Evolutionary conservation across 2,329 filamentous ascomycete genomes (phyloP).

Genomic region (Sclerotinia spermophila): DNA sequence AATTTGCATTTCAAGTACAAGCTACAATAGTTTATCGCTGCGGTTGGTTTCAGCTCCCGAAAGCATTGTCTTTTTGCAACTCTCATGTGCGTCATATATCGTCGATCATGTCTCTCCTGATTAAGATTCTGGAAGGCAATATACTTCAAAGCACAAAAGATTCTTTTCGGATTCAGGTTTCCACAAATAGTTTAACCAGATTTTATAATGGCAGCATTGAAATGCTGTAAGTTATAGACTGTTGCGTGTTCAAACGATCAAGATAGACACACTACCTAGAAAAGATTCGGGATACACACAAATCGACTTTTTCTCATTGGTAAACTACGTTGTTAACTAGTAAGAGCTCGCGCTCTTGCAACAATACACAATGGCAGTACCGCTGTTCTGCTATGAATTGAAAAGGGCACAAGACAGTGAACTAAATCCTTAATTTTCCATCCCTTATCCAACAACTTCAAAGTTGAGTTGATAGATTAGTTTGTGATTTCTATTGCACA

Average conservation of each 20-base stretch:
- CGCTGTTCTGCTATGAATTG: neutral
- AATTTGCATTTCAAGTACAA: neutral
- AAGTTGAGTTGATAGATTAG: accelerated
- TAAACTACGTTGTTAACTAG: neutral
- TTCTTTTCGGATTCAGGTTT: neutral
- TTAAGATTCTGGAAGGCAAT: too few relatives aligned
- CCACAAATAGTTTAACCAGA: neutral
- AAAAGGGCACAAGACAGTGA: neutral
- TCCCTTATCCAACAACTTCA: accelerated
- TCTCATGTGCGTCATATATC: too few relatives aligned
- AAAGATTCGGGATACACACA: too few relatives aligned
- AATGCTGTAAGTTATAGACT: neutral
- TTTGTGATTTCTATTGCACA: neutral
- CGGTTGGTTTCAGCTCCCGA: neutral
- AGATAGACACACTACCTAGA: neutral
- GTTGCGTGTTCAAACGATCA: too few relatives aligned
- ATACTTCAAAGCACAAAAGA: too few relatives aligned
- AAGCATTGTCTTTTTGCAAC: neutral
- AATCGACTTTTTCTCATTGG: neutral
- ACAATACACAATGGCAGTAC: neutral
- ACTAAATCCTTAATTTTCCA: neutral
- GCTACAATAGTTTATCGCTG: neutral
- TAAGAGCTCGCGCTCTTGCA: neutral
- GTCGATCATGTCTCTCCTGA: too few relatives aligned
- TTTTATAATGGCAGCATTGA: too few relatives aligned